These are phyloP conservation scores for Flaveria linearis DNA, from an alignment of 129 eudicot species.

Conservation along the genomic window DNA sequence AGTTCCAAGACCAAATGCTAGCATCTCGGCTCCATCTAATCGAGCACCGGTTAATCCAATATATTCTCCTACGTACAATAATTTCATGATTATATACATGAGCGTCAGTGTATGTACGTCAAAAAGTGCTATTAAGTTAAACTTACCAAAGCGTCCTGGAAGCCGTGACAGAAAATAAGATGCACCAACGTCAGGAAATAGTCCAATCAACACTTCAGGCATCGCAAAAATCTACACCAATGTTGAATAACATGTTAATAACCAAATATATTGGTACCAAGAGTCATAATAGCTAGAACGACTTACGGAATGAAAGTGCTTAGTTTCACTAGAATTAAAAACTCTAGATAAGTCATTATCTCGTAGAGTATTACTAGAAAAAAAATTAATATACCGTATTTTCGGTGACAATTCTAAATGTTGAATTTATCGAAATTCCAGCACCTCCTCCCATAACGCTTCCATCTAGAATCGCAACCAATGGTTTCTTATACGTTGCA, in stretches of 20 bases:
- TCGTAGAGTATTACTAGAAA: no score
- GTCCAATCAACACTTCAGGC: slow-evolving; percentile 53
- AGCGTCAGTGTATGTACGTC: background rate
- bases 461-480: slow-evolving; percentile 48
- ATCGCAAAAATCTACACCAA: slow-evolving; percentile 45
- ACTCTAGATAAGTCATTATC: no score
- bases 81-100: background rate
- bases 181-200: slow-evolving; percentile 55
- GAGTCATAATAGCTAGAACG: no score
- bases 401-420: slow-evolving; percentile 19
- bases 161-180: slow-evolving; percentile 54
- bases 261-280: background rate
- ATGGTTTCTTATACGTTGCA: slow-evolving; percentile 48
- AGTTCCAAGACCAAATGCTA: slow-evolving; percentile 50
- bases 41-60: slow-evolving; percentile 42
- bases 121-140: background rate
- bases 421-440: slow-evolving; percentile 50
- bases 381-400: background rate
- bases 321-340: no score
- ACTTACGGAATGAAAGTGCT: no score
- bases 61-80: slow-evolving; percentile 26
- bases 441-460: slow-evolving; percentile 66
- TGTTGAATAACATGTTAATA: background rate
- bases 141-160: slow-evolving; percentile 51
- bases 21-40: slow-evolving; percentile 41